A percentile compares a stretch with the other conserved stretches of the same genome.
These are phyloP conservation scores for Cladosporium oxysporum DNA, from an alignment of 2,329 filamentous ascomycete genomes.

Conservation along the genomic window DNA sequence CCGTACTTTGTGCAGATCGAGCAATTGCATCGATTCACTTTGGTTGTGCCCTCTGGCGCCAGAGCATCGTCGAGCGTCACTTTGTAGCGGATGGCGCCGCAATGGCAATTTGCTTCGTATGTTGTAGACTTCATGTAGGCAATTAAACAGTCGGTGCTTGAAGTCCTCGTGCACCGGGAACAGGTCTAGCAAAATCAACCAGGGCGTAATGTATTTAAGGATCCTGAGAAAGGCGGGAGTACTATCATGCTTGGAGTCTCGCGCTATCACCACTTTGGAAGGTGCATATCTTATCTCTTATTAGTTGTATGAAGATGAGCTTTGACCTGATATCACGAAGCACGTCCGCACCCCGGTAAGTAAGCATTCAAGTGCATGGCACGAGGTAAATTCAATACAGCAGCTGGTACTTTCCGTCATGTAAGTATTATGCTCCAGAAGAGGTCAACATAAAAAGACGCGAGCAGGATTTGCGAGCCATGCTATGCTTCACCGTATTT, in stretches of 20 bases:
- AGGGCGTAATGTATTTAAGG: not conserved
- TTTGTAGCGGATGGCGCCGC: constrained; percentile 26
- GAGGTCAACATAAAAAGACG: too few species aligned
- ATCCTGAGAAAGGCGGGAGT: not conserved
- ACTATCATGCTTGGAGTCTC: not conserved
- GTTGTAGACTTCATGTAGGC: too few species aligned
- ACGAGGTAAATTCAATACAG: too few species aligned
- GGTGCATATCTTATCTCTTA: not conserved
- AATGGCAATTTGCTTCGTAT: constrained; percentile 31
- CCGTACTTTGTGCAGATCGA: constrained; percentile 32
- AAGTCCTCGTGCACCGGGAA: not conserved
- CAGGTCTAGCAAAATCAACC: not conserved
- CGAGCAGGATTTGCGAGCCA: too few species aligned
- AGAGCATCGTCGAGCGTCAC: constrained; percentile 25
- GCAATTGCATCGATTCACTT: constrained; percentile 30
- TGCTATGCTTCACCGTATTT: too few species aligned
- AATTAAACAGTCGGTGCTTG: not conserved
- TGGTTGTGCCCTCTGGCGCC: constrained; percentile 23
- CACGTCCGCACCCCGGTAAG: not conserved
- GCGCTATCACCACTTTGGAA: not conserved
- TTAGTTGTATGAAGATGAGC: not conserved
- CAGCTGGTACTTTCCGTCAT: too few species aligned
- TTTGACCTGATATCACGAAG: not conserved
- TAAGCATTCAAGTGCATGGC: too few species aligned
- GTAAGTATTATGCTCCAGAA: too few species aligned